Evolutionary conservation across 495 filamentous ascomycete species (phyloP).

Genomic region (Glonium stellatum): DNA sequence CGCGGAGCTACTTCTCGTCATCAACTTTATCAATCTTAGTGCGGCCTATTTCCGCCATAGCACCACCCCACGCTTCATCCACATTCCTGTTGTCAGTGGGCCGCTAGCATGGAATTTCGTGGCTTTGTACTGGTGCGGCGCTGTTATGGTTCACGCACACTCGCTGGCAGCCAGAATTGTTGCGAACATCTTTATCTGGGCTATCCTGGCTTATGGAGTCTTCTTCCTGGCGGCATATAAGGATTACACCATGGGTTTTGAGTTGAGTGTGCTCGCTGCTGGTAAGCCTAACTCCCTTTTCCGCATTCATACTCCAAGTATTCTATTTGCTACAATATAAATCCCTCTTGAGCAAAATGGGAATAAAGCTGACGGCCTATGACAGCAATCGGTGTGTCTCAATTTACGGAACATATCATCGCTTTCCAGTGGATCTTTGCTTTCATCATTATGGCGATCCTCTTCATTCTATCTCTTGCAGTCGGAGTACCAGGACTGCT

Average conservation of each 20-base stretch:
- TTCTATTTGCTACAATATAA: no score
- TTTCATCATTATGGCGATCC: conserved; percentile 69
- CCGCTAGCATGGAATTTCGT: conserved; percentile 80
- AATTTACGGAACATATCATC: conserved; percentile 63
- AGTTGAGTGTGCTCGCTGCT: conserved; percentile 62
- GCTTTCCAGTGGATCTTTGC: conserved; percentile 89
- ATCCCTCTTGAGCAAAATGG: background rate
- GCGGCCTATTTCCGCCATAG: conserved; percentile 70
- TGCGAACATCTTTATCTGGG: conserved; percentile 83
- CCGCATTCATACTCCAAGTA: background rate
- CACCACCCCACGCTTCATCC: conserved; percentile 60
- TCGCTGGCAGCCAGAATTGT: conserved; percentile 61
- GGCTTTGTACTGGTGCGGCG: conserved; percentile 80
- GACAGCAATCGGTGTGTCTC: conserved; percentile 63
- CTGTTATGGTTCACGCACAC: conserved; percentile 59
- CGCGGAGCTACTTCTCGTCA: conserved; percentile 64
- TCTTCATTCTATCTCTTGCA: conserved; percentile 57
- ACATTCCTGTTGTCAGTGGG: conserved; percentile 63
- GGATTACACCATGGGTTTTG: conserved; percentile 80
- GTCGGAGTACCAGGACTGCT: conserved; percentile 59
- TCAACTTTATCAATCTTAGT: conserved; percentile 74
- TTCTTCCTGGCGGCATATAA: conserved; percentile 63
- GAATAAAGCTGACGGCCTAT: conserved; percentile 2
- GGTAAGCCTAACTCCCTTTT: conserved; percentile 40
- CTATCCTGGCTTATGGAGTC: conserved; percentile 62